Evolutionary conservation across 2,329 filamentous ascomycete species (phyloP).

Genomic region (Pseudocercospora vitis): DNA sequence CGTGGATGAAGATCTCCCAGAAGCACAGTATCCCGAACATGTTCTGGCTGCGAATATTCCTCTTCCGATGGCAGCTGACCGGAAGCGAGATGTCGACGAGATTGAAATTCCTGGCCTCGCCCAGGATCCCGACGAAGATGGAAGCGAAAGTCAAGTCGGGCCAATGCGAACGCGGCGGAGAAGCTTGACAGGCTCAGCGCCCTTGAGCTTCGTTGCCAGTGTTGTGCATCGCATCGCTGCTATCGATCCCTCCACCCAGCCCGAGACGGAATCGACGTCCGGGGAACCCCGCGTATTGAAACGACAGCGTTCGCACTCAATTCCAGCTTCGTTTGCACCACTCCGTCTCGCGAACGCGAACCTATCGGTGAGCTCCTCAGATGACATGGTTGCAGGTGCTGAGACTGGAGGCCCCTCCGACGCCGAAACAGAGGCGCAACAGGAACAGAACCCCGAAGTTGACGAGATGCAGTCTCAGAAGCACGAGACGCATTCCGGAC

Average conservation of each 20-base stretch:
- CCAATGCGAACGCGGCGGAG: constrained; percentile 22
- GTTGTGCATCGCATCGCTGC: background rate
- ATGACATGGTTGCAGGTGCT: constrained; percentile 2
- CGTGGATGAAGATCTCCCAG: constrained; percentile 33
- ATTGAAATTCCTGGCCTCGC: constrained; percentile 75
- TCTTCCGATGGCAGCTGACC: constrained; percentile 63
- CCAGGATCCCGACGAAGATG: constrained; percentile 59
- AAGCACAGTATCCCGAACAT: constrained; percentile 42
- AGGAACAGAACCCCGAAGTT: background rate
- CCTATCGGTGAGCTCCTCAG: background rate
- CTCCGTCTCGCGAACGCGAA: background rate
- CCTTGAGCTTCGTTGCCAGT: constrained; percentile 11
- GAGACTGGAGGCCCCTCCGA: constrained; percentile 12
- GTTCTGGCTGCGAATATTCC: constrained; percentile 61
- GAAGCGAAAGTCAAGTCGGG: constrained; percentile 24
- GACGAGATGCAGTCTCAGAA: background rate
- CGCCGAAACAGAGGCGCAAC: constrained; percentile 11
- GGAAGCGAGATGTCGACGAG: constrained; percentile 69
- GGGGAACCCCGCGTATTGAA: constrained; percentile 22
- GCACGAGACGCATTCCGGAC: background rate
- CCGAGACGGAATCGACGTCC: background rate
- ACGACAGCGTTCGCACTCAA: constrained; percentile 30
- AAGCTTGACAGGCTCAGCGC: constrained; percentile 24
- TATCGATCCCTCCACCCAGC: background rate
- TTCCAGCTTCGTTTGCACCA: constrained; percentile 20